Evolutionary conservation across 2,329 filamentous ascomycete species (phyloP).

Genomic region (Sporothrix humicola): DNA sequence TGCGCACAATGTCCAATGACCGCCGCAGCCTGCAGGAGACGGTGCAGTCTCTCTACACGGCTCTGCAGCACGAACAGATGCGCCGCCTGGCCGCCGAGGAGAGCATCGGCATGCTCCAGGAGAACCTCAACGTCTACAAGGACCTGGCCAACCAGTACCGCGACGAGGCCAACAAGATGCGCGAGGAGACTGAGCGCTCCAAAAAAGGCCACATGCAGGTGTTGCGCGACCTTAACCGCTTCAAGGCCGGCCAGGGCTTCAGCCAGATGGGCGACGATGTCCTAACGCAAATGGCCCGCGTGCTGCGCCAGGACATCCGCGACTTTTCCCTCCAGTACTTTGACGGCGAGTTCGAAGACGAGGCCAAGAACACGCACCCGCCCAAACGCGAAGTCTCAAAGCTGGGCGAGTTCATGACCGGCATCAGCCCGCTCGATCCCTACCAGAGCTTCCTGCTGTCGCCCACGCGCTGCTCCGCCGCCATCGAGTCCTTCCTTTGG

Average conservation of each 20-base stretch:
- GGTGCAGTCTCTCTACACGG: neutral
- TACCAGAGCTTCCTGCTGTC: slow-evolving; percentile 27
- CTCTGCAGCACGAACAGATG: slow-evolving; percentile 28
- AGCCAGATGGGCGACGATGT: slow-evolving; percentile 31
- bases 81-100: slow-evolving; percentile 26
- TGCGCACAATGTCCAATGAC: slow-evolving; percentile 22
- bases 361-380: neutral
- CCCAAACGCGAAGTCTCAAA: neutral
- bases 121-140: neutral
- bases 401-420: slow-evolving; percentile 26
- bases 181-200: slow-evolving; percentile 30
- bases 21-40: slow-evolving; percentile 22
- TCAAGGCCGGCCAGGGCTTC: slow-evolving; percentile 33
- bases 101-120: neutral
- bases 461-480: slow-evolving; percentile 29
- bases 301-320: slow-evolving; percentile 35
- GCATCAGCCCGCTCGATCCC: slow-evolving; percentile 28
- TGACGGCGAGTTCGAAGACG: slow-evolving; percentile 10
- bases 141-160: slow-evolving; percentile 12
- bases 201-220: slow-evolving; percentile 31
- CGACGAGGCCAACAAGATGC: slow-evolving; percentile 19
- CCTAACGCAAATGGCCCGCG: slow-evolving; percentile 17
- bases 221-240: slow-evolving; percentile 34
- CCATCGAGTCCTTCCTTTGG: slow-evolving; percentile 32
- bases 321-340: slow-evolving; percentile 34